These are phyloP conservation scores for Globisporangium recalcitrans DNA, from an alignment of 352 stramenopile genomes.

Conservation along the genomic window DNA sequence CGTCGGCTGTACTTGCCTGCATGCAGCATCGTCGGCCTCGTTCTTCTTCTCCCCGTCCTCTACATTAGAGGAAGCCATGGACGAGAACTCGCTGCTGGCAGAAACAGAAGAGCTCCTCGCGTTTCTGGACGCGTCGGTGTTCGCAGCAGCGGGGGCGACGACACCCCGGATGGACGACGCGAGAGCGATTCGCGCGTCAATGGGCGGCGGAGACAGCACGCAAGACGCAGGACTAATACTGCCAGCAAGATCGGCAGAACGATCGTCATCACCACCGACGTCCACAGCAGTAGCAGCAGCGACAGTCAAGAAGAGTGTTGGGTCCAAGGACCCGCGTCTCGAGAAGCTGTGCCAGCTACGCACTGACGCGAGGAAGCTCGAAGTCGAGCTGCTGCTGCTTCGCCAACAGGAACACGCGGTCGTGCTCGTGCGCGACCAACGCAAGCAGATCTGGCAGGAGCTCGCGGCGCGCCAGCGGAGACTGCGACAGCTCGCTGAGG, in stretches of 20 bases:
- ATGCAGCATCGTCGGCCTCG: neutral
- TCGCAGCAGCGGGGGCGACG: too few relatives aligned
- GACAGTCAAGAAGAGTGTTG: neutral
- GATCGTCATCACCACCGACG: too few relatives aligned
- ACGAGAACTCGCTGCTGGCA: conserved; percentile 3
- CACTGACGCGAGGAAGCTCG: neutral
- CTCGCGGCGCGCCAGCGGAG: neutral
- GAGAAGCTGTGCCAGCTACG: neutral
- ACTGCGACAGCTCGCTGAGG: neutral
- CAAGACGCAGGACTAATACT: neutral
- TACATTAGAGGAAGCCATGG: neutral
- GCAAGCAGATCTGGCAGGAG: neutral
- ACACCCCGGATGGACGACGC: too few relatives aligned
- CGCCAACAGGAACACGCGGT: neutral
- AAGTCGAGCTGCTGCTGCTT: neutral
- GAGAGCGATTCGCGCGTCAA: too few relatives aligned
- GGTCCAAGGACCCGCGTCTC: neutral
- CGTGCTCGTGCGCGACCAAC: neutral
- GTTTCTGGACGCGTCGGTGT: conserved; percentile 1
- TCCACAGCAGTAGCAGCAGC: too few relatives aligned
- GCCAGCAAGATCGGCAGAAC: too few relatives aligned
- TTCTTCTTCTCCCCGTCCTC: too few relatives aligned
- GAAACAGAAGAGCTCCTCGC: conserved; percentile 7
- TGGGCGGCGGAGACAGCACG: too few relatives aligned
- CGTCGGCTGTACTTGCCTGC: too few relatives aligned